Conservation (phyloP, 768 basidiomycete genomes). For the Suillus cothurnatus region DNA sequence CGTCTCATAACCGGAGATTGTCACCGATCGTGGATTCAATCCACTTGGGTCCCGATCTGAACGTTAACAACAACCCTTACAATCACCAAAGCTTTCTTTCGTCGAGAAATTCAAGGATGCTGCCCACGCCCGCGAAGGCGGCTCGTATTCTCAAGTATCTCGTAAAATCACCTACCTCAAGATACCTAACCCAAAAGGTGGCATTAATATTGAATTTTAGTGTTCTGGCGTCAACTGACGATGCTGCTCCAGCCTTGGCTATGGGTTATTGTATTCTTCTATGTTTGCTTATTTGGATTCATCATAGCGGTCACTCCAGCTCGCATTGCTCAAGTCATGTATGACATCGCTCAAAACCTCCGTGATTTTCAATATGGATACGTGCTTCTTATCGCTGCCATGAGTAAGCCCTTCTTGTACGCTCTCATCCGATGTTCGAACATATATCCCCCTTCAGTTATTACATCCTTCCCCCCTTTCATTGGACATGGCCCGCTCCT, state of each 20-base stretch:
- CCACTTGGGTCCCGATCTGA: neutral
- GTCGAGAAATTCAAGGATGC: neutral
- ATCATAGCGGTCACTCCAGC: conserved; percentile 59
- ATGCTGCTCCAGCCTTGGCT: conserved; percentile 49
- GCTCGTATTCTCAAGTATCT: conserved; percentile 29
- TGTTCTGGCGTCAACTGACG: neutral
- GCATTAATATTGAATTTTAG: neutral
- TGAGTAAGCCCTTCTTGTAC: conserved; percentile 59
- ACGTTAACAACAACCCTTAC: neutral
- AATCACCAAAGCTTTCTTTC: conserved; percentile 24
- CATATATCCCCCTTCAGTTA: conserved; percentile 19
- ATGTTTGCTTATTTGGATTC: conserved; percentile 46
- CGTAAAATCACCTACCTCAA: conserved; percentile 28
- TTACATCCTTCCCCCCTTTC: conserved; percentile 36
- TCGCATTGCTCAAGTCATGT: conserved; percentile 67
- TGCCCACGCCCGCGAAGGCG: neutral
- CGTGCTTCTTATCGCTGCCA: conserved; percentile 51
- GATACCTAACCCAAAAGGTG: conserved; percentile 63
- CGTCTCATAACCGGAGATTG: neutral
- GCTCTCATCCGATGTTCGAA: conserved; percentile 54
- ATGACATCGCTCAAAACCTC: conserved; percentile 65
- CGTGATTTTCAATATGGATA: conserved; percentile 63
- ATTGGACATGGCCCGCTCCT: conserved; percentile 34
- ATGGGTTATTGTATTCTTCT: conserved; percentile 59
- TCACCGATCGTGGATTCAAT: neutral